These are phyloP conservation scores for Pythium pyrilobum DNA, from an alignment of 352 stramenopile species.

Conservation along the genomic window DNA sequence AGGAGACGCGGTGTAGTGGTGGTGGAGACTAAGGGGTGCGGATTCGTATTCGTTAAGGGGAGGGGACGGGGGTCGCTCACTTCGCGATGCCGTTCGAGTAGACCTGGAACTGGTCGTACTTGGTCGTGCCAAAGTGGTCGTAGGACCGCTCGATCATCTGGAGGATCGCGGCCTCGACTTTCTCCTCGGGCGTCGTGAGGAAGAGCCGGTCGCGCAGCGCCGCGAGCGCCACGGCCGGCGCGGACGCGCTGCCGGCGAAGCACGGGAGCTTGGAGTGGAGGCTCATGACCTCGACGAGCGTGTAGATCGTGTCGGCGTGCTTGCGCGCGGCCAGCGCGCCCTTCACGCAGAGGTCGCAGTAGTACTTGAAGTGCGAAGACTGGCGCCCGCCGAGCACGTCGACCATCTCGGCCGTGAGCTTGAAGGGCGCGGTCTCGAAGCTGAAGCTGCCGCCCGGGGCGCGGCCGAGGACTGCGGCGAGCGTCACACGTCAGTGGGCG, in stretches of 20 bases:
- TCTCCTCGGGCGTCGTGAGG: constrained; percentile 55
- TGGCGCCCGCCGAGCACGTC: constrained; percentile 91
- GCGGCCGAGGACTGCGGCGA: constrained; percentile 49
- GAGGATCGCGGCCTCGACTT: constrained; percentile 65
- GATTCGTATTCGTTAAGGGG: too few species aligned
- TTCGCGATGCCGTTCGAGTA: constrained; percentile 90
- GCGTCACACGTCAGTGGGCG: too few species aligned
- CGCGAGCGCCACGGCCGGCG: constrained; percentile 21
- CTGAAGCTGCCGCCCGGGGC: constrained; percentile 90
- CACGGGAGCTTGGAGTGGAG: constrained; percentile 74
- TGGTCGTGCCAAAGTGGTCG: constrained; percentile 94
- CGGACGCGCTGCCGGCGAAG: constrained; percentile 35
- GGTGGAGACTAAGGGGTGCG: background rate
- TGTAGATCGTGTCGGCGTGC: constrained; percentile 92
- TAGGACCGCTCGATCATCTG: constrained; percentile 93
- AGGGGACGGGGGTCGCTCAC: too few species aligned
- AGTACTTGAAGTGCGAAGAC: constrained; percentile 90
- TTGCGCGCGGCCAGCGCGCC: constrained; percentile 90
- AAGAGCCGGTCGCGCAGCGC: constrained; percentile 66
- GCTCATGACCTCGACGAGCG: constrained; percentile 95
- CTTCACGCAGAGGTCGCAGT: constrained; percentile 92
- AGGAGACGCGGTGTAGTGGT: background rate
- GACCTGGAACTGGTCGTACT: constrained; percentile 94
- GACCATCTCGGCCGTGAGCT: constrained; percentile 95
- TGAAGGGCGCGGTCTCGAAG: constrained; percentile 97